Base-by-base conservation (phyloP, 768 basidiomycete genomes). In the Termitomyces sp. region DNA sequence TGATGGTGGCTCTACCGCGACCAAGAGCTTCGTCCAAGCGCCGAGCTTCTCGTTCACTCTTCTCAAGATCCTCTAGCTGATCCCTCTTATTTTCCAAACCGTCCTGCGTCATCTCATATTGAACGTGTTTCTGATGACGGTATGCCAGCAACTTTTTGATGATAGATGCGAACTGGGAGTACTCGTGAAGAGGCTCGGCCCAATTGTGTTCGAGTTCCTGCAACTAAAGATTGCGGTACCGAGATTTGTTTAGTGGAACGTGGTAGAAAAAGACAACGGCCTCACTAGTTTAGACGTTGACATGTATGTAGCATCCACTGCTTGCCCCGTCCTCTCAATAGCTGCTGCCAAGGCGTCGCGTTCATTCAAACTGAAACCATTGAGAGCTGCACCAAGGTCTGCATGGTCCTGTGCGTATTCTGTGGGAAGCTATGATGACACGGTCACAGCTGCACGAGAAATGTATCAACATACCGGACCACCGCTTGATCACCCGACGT, bases 61-160 rank as follows among this genome's bases (percentile, higher is more conserved):
- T 91, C 71, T 98, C 97, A 21, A 97, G 78, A 45, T 95, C 91
- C 53, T 88, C 92, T 53, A 99, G 75, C 62, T 85, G 79, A 64
- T 91, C 91, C 55, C 86, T 85, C 71, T 93, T 96, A 14, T 76
- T 75, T 62, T 94, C 94, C 12, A 99, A 76, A 26, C 79, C 78
- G 67, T 98, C 95, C 70, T 96, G 91, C 3, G 97, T 96, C 82
- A 97, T 90, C 72, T 99, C 97, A 66, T 88, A 95, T 69, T 99
- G 97, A 8, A 94, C 89, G 60, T 99, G 94, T 72, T 98, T 98
- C 73, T 95, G 94, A 68, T 98, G 96, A 43, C 97, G 90, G 73
- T 95, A 99, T 0, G 85, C 85, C 47, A 99, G 84, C 35, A 98
- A 75, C 66, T 90, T 90, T 79, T 93, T 95, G 75, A 99, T 98